phyloP scores from a whole-genome alignment of 768 basidiomycete species.

The Mycena metata region DNA sequence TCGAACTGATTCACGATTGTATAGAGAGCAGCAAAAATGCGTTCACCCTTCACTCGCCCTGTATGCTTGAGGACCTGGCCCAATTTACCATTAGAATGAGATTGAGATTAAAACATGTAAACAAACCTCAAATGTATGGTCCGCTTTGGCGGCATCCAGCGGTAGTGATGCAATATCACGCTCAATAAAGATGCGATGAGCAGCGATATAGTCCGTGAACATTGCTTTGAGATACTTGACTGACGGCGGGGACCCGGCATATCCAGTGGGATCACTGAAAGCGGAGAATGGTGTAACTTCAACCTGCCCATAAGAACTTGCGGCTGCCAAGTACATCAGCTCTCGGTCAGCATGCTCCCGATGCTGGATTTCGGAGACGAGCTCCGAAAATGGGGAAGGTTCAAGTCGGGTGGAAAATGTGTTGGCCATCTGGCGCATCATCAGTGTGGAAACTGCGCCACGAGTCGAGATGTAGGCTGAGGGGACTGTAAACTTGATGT shows the following conservation, averaged over 20 bases:
- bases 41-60: background rate
- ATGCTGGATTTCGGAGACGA: too few species aligned
- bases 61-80: background rate
- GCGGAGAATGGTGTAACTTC: background rate
- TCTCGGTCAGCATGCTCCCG: constrained; percentile 7
- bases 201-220: background rate
- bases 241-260: background rate
- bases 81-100: too few species aligned
- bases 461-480: background rate
- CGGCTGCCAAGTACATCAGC: constrained; percentile 8
- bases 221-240: background rate
- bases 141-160: background rate
- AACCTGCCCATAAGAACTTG: background rate
- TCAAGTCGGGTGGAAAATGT: constrained; percentile 5
- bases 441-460: background rate
- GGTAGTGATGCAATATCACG: background rate
- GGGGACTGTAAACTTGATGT: background rate
- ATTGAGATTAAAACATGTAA: background rate
- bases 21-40: background rate
- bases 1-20: background rate
- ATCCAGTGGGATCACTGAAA: background rate
- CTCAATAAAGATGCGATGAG: background rate
- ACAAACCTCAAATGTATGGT: background rate
- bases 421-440: constrained; percentile 3
- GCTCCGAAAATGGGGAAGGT: constrained; percentile 5